Conservation (phyloP, 306 rosid species). For the Echinosophora koreensis region DNA sequence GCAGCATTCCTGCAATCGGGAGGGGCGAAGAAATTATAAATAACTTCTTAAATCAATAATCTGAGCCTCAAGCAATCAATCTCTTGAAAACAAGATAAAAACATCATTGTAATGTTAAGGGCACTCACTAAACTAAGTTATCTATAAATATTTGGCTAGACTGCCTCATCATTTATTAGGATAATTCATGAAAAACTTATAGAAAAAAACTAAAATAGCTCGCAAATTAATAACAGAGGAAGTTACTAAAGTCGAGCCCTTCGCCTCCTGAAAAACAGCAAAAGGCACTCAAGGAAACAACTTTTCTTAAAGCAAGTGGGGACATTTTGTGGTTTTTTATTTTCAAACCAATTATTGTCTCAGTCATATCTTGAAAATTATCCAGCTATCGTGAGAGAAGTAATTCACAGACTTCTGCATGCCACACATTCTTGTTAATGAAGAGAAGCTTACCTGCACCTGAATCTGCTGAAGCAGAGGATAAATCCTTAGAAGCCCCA, state of each 20-base stretch:
- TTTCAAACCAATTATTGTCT: constrained; percentile 19
- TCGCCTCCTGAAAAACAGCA: constrained; percentile 20
- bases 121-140: constrained; percentile 23
- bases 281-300: background rate
- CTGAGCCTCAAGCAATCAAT: constrained; percentile 25
- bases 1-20: constrained; percentile 65
- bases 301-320: constrained; percentile 16
- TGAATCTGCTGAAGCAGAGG: constrained; percentile 66
- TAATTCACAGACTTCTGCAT: constrained; percentile 30
- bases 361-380: constrained; percentile 34
- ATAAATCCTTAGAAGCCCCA: constrained; percentile 65
- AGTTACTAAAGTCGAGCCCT: constrained; percentile 21
- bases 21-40: constrained; percentile 19
- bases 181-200: background rate
- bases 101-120: constrained; percentile 5
- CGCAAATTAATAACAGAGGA: background rate
- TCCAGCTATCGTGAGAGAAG: constrained; percentile 1
- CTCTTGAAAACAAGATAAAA: constrained; percentile 12
- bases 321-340: background rate
- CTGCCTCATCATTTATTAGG: constrained; percentile 12
- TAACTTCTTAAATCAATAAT: constrained; percentile 30
- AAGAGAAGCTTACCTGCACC: constrained; percentile 62
- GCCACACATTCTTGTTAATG: background rate
- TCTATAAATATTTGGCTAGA: background rate
- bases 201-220: constrained; percentile 8